phyloP scores from a whole-genome alignment of 2,329 filamentous ascomycete species.

The Pseudogymnoascus pannorum region DNA sequence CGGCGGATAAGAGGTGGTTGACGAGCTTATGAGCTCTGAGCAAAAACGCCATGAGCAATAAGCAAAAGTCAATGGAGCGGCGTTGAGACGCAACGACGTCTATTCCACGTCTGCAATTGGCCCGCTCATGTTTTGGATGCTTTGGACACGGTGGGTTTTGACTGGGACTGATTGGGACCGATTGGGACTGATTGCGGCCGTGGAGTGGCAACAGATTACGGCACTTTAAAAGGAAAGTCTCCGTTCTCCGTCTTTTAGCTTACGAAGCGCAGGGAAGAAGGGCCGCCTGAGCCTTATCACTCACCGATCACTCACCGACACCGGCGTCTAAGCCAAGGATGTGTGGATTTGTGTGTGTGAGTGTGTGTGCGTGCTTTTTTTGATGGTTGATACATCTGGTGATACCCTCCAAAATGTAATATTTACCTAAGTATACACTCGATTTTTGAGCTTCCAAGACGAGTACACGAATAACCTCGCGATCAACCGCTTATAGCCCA shows the following conservation, averaged over 20 bases:
- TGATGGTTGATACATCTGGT: background rate
- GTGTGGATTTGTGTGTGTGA: background rate
- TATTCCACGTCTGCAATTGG: background rate
- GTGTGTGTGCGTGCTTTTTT: background rate
- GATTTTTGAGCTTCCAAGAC: background rate
- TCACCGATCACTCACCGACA: constrained; percentile 5
- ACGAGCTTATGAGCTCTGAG: constrained; percentile 1
- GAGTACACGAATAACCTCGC: constrained; percentile 2
- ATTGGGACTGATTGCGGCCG: background rate
- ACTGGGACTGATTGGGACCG: constrained; percentile 4
- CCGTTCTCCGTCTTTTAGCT: background rate
- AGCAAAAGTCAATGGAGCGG: constrained; percentile 3
- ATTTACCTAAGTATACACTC: background rate
- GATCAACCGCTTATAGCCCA: constrained; percentile 7
- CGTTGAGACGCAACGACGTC: background rate
- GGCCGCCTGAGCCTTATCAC: constrained; percentile 7
- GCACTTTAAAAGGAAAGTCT: background rate
- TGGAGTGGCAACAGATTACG: constrained; percentile 3
- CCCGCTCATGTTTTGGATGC: background rate
- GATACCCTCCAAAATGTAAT: constrained; percentile 4
- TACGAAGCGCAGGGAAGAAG: background rate
- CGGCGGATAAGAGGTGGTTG: constrained; percentile 5
- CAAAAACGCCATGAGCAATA: constrained; percentile 2
- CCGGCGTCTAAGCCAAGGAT: background rate
- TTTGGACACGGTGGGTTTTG: constrained; percentile 4